A percentile compares a stretch with the other conserved stretches of the same genome.
phyloP scores from a whole-genome alignment of 352 stramenopile species.

The Phytophthora uliginosa region DNA sequence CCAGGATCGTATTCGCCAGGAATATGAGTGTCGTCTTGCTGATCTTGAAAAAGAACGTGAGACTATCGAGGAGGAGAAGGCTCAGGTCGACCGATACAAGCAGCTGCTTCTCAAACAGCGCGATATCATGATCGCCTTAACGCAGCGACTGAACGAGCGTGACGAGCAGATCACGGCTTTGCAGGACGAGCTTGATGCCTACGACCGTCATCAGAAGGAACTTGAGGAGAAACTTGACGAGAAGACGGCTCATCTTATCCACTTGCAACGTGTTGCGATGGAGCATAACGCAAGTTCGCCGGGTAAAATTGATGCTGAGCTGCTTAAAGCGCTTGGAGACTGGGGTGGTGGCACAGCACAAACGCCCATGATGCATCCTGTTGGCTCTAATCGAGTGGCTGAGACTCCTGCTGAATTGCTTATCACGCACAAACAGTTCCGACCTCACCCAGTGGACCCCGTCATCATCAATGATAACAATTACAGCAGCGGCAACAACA shows the following conservation, averaged over 20 bases:
- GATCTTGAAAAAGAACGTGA: slow-evolving; percentile 96
- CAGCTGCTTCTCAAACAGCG: slow-evolving; percentile 96
- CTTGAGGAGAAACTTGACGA: slow-evolving; percentile 96
- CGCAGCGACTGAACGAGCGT: slow-evolving; percentile 95
- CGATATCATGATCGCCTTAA: slow-evolving; percentile 98
- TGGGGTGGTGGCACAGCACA: slow-evolving; percentile 44
- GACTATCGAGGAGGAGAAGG: slow-evolving; percentile 96
- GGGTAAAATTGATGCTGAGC: slow-evolving; percentile 64
- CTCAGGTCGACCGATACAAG: slow-evolving; percentile 97
- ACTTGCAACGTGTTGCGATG: slow-evolving; percentile 93
- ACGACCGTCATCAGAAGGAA: slow-evolving; percentile 93
- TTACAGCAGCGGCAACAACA: slow-evolving; percentile 35
- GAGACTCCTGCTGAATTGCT: slow-evolving; percentile 51
- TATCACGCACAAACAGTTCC: slow-evolving; percentile 79
- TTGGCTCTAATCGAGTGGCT: background rate
- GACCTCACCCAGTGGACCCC: slow-evolving; percentile 51
- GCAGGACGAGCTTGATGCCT: slow-evolving; percentile 96
- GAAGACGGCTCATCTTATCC: slow-evolving; percentile 95
- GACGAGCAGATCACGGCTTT: slow-evolving; percentile 97
- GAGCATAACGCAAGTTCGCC: slow-evolving; percentile 85
- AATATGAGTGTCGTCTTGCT: slow-evolving; percentile 93
- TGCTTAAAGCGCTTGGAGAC: slow-evolving; percentile 76
- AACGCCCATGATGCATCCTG: slow-evolving; percentile 5
- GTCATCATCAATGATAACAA: slow-evolving; percentile 56
- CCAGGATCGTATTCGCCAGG: slow-evolving; percentile 90